These are phyloP conservation scores for Alternaria atra DNA, from an alignment of 2,329 filamentous ascomycete species.

Conservation along the genomic window DNA sequence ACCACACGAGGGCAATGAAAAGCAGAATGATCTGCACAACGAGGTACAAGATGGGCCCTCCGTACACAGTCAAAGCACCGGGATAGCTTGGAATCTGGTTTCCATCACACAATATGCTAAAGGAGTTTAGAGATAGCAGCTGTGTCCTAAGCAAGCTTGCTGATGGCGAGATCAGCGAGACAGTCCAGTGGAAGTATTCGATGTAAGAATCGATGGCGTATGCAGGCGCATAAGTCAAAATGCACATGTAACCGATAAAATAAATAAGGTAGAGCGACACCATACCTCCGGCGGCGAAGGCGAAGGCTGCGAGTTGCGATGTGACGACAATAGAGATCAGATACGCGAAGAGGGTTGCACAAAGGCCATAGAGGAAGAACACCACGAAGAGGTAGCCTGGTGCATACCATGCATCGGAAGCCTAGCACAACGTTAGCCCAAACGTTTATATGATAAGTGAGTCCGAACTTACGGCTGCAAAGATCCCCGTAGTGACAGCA, in stretches of 20 bases:
- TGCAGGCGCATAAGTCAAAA: slow-evolving; percentile 77
- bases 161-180: slow-evolving; percentile 78
- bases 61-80: slow-evolving; percentile 76
- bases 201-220: slow-evolving; percentile 73
- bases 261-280: slow-evolving; percentile 62
- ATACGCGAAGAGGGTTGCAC: slow-evolving; percentile 80
- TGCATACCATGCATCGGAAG: slow-evolving; percentile 75
- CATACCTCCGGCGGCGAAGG: slow-evolving; percentile 80
- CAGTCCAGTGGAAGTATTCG: slow-evolving; percentile 75
- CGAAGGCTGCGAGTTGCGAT: slow-evolving; percentile 84
- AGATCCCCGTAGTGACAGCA: slow-evolving; percentile 73
- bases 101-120: slow-evolving; percentile 77
- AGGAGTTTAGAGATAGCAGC: slow-evolving; percentile 82
- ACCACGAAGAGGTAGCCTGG: slow-evolving; percentile 84
- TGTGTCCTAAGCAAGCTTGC: slow-evolving; percentile 77
- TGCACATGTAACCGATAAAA: slow-evolving; percentile 60
- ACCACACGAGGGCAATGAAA: slow-evolving; percentile 78
- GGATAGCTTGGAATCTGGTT: slow-evolving; percentile 72
- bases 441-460: not conserved
- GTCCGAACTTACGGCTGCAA: slow-evolving; percentile 59
- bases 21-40: slow-evolving; percentile 76
- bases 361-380: slow-evolving; percentile 81
- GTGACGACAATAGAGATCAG: slow-evolving; percentile 80
- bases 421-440: slow-evolving; percentile 35
- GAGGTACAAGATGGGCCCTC: slow-evolving; percentile 85